These are phyloP conservation scores for Pseudonitzschia multiseries DNA, from an alignment of 108 stramenopile genomes.

Conservation along the genomic window DNA sequence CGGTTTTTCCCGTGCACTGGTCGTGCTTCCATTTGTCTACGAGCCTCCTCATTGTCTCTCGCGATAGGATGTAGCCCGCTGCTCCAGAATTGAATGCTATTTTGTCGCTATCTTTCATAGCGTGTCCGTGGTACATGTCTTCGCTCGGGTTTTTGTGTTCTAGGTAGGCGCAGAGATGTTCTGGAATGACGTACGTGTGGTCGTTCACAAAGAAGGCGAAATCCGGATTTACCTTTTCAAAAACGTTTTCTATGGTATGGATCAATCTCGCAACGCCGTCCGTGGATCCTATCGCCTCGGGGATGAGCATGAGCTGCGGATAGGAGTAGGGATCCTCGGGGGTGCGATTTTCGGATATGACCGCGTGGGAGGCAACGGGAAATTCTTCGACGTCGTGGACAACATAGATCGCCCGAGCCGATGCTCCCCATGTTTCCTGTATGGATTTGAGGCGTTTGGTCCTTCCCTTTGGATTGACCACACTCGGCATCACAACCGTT, in stretches of 20 bases:
- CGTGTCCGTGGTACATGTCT: slow-evolving; percentile 82
- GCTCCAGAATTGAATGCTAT: slow-evolving; percentile 84
- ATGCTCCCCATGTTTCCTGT: slow-evolving; percentile 79
- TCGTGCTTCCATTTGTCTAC: slow-evolving; percentile 64
- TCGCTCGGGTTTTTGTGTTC: slow-evolving; percentile 46
- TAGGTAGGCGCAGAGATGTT: slow-evolving; percentile 75
- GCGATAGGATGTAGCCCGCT: slow-evolving; percentile 78
- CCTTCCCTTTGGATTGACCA: slow-evolving; percentile 74
- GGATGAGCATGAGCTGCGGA: slow-evolving; percentile 73
- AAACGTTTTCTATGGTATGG: slow-evolving; percentile 66
- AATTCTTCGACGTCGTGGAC: slow-evolving; percentile 65
- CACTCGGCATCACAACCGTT: slow-evolving; percentile 75
- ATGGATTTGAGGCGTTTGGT: slow-evolving; percentile 63
- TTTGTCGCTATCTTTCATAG: slow-evolving; percentile 55
- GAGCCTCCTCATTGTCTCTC: slow-evolving; percentile 70
- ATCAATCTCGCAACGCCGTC: slow-evolving; percentile 71
- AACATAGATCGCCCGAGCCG: slow-evolving; percentile 71
- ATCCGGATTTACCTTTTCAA: slow-evolving; percentile 69
- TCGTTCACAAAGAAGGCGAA: slow-evolving; percentile 92
- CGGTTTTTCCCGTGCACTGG: slow-evolving; percentile 48
- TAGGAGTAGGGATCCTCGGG: slow-evolving; percentile 48
- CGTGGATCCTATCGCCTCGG: slow-evolving; percentile 54
- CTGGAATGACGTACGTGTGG: slow-evolving; percentile 87
- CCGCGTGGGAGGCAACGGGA: slow-evolving; percentile 47
- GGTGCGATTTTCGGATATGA: slow-evolving; percentile 34